phyloP scores from a whole-genome alignment of 2,329 filamentous ascomycete genomes.

The Penicillium sp. region DNA sequence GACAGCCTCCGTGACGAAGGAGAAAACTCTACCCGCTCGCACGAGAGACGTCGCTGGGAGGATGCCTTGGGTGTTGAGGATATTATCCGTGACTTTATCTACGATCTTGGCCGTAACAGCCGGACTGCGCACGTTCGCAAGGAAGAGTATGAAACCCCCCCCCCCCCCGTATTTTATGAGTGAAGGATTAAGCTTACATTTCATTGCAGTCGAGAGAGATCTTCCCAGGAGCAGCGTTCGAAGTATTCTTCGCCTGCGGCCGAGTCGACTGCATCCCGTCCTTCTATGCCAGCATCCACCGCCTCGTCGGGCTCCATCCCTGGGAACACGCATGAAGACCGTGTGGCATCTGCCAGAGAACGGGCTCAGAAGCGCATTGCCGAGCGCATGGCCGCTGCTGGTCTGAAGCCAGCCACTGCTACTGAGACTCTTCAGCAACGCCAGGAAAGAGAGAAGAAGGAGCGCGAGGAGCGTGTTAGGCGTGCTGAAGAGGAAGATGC shows the following conservation, averaged over 20 bases:
- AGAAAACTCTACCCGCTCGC: slow-evolving; percentile 74
- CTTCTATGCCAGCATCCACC: slow-evolving; percentile 49
- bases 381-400: slow-evolving; percentile 88
- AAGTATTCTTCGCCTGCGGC: slow-evolving; percentile 46
- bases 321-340: slow-evolving; percentile 88
- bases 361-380: slow-evolving; percentile 97
- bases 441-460: slow-evolving; percentile 81
- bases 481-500: slow-evolving; percentile 95
- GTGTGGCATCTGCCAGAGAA: slow-evolving; percentile 94
- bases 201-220: slow-evolving; percentile 53
- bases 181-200: slow-evolving; percentile 15
- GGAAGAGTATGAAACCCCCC: slow-evolving; percentile 51
- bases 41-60: slow-evolving; percentile 92
- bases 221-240: slow-evolving; percentile 48
- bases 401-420: slow-evolving; percentile 78
- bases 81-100: slow-evolving; percentile 96
- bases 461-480: slow-evolving; percentile 81
- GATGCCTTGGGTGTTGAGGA: slow-evolving; percentile 95
- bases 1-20: slow-evolving; percentile 80
- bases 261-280: slow-evolving; percentile 29
- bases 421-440: slow-evolving; percentile 81
- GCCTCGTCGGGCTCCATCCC: slow-evolving; percentile 71
- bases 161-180: background rate
- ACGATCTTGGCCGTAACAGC: slow-evolving; percentile 86
- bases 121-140: slow-evolving; percentile 69